These are phyloP conservation scores for Psidium friedrichsthalianum DNA, from an alignment of 345 rosid genomes.

Conservation along the genomic window DNA sequence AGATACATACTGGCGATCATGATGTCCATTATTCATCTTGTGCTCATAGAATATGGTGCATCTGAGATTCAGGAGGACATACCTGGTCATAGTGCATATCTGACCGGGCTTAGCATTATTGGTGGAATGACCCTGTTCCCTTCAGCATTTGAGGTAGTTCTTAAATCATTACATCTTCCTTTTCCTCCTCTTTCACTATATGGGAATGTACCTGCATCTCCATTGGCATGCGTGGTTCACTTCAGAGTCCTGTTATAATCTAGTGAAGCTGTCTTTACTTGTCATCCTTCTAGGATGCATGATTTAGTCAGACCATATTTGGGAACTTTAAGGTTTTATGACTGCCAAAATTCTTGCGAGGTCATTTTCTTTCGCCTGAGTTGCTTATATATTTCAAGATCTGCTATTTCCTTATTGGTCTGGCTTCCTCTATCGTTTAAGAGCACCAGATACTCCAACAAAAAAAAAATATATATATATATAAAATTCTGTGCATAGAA, in stretches of 20 bases:
- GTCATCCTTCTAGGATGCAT: neutral
- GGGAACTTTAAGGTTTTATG: neutral
- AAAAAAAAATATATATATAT: too few species aligned
- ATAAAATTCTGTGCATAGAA: neutral
- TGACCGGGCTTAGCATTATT: conserved; percentile 88
- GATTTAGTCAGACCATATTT: neutral
- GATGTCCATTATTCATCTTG: conserved; percentile 56
- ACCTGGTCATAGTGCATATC: conserved; percentile 76
- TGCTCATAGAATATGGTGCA: conserved; percentile 75
- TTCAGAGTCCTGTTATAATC: neutral
- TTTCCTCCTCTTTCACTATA: neutral
- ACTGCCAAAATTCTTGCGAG: neutral
- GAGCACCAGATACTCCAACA: neutral
- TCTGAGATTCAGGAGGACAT: conserved; percentile 85
- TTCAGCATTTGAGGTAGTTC: conserved; percentile 78
- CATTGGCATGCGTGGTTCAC: neutral
- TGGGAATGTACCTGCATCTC: neutral
- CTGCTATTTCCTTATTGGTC: neutral
- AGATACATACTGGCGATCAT: conserved; percentile 54
- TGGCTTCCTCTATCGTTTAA: neutral
- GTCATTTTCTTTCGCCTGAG: neutral
- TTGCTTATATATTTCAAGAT: neutral
- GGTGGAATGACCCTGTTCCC: conserved; percentile 96
- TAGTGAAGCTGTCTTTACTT: neutral
- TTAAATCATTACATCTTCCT: neutral